Evolutionary conservation across 768 basidiomycete genomes (phyloP).

Genomic region (Termitomyces heimii): DNA sequence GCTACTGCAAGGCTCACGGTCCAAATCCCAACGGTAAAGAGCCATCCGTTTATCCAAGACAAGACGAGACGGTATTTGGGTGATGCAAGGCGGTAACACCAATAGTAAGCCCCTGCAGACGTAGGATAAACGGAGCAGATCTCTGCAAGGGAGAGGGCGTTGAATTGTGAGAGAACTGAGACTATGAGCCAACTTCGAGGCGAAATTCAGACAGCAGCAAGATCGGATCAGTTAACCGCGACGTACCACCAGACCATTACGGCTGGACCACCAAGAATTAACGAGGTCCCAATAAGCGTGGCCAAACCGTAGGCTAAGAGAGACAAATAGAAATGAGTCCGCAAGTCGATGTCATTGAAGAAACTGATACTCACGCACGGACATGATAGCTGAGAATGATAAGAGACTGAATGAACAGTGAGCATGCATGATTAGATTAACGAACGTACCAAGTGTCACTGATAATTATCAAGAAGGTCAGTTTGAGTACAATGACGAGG

Average conservation of each 20-base stretch:
- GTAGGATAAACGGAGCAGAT: slow-evolving; percentile 58
- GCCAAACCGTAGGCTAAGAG: slow-evolving; percentile 45
- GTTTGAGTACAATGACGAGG: background rate
- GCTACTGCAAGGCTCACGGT: slow-evolving; percentile 58
- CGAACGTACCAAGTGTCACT: slow-evolving; percentile 44
- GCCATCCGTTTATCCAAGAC: slow-evolving; percentile 67
- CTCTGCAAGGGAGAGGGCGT: slow-evolving; percentile 52
- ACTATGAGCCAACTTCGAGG: slow-evolving; percentile 43
- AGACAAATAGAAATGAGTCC: background rate
- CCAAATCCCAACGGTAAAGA: slow-evolving; percentile 65
- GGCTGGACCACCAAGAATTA: slow-evolving; percentile 48
- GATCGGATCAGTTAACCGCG: slow-evolving; percentile 33
- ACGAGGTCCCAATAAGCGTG: slow-evolving; percentile 49
- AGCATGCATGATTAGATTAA: background rate
- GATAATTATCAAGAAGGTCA: background rate
- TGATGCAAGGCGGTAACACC: slow-evolving; percentile 57
- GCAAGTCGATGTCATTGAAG: background rate
- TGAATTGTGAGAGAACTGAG: slow-evolving; percentile 37
- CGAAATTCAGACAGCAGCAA: background rate
- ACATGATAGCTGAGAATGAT: slow-evolving; percentile 43
- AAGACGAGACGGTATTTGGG: slow-evolving; percentile 43
- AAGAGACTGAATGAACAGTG: slow-evolving; percentile 6
- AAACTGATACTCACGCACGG: slow-evolving; percentile 42
- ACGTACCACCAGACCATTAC: slow-evolving; percentile 56
- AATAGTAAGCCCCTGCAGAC: slow-evolving; percentile 60